A percentile compares a stretch with the other conserved stretches of the same genome.
Evolutionary conservation across 805 yeast genomes (phyloP).

Genomic region (Suhomyces xylopsoci): DNA sequence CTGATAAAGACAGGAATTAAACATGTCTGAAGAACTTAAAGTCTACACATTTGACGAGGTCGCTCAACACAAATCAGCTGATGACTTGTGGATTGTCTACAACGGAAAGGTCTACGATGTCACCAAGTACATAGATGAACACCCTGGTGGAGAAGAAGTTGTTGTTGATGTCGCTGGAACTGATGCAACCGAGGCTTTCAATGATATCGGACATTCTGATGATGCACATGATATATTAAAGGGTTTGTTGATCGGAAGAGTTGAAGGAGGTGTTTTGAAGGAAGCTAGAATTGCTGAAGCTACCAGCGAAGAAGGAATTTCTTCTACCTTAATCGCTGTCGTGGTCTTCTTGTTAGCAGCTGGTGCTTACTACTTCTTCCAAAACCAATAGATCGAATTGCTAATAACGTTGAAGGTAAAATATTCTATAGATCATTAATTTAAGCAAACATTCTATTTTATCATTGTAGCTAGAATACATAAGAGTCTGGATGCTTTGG

Average conservation of each 20-base stretch:
- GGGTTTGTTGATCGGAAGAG: constrained; percentile 69
- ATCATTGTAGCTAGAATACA: not conserved
- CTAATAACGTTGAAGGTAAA: not conserved
- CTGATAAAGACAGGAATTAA: not conserved
- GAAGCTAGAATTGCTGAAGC: constrained; percentile 19
- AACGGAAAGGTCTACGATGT: constrained; percentile 44
- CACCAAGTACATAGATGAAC: constrained; percentile 42
- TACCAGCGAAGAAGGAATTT: constrained; percentile 16
- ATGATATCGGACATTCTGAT: constrained; percentile 95
- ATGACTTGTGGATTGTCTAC: constrained; percentile 44
- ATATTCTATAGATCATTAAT: not conserved
- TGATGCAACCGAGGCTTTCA: constrained; percentile 46
- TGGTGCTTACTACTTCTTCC: constrained; percentile 40
- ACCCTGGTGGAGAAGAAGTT: constrained; percentile 50
- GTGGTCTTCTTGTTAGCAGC: constrained; percentile 39
- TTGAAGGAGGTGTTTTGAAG: constrained; percentile 58
- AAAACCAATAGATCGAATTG: constrained; percentile 12
- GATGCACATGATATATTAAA: constrained; percentile 81
- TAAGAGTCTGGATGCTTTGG: not conserved
- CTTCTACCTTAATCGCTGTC: constrained; percentile 30
- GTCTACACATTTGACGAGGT: constrained; percentile 55
- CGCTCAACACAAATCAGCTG: constrained; percentile 35
- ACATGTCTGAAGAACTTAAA: constrained; percentile 25
- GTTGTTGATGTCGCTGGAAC: constrained; percentile 41
- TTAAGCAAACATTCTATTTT: not conserved